A percentile compares a stretch with the other conserved stretches of the same genome.
Evolutionary conservation across 768 basidiomycete genomes (phyloP).

Genomic region (Plicaturopsis crispa): DNA sequence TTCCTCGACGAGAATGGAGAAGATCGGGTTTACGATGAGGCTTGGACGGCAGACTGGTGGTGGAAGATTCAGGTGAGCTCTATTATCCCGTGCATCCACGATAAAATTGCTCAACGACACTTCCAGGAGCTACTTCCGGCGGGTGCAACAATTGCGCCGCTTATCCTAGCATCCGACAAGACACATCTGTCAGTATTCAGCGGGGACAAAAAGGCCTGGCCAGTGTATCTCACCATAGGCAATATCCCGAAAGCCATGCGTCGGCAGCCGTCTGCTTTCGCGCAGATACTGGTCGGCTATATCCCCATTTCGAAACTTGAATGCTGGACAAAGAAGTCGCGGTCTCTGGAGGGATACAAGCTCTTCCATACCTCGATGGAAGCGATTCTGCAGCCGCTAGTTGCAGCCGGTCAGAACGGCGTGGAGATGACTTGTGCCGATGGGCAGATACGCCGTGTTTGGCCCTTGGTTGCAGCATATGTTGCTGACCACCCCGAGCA

Average conservation of each 20-base stretch:
- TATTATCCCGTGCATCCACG: background rate
- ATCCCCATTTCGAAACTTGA: constrained; percentile 27
- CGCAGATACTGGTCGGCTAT: constrained; percentile 30
- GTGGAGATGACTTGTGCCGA: constrained; percentile 13
- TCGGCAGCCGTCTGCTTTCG: constrained; percentile 24
- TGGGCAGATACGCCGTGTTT: constrained; percentile 7
- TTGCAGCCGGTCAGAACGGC: constrained; percentile 10
- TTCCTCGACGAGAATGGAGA: constrained; percentile 8
- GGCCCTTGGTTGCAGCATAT: constrained; percentile 16
- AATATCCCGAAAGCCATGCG: constrained; percentile 33
- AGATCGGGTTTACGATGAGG: constrained; percentile 22
- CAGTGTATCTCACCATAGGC: constrained; percentile 36
- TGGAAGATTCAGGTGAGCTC: constrained; percentile 23
- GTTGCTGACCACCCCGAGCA: constrained; percentile 18
- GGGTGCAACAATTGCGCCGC: constrained; percentile 26
- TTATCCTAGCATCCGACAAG: constrained; percentile 41
- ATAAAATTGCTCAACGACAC: constrained; percentile 9
- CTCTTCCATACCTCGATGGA: constrained; percentile 31
- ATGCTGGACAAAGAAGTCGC: constrained; percentile 14
- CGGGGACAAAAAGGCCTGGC: constrained; percentile 33
- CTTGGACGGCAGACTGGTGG: constrained; percentile 32
- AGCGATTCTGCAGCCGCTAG: constrained; percentile 9
- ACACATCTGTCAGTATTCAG: constrained; percentile 31
- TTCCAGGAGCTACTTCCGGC: constrained; percentile 8
- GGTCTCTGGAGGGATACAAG: constrained; percentile 11